Evolutionary conservation across 257 asterid species (phyloP).

Genomic region (Forsythia viridissima): DNA sequence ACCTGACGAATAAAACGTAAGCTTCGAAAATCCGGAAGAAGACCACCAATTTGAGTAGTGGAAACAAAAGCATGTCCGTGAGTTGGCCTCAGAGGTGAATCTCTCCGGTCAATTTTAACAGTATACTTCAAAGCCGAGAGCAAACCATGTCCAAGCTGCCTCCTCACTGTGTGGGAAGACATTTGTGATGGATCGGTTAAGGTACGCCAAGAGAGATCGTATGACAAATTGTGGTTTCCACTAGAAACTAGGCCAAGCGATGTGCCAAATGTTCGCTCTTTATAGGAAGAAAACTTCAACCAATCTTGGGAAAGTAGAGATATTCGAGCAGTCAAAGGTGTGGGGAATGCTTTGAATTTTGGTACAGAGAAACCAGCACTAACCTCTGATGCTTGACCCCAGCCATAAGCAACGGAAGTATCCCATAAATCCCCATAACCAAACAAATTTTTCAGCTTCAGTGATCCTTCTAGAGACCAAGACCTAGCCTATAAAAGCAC

Average conservation of each 20-base stretch:
- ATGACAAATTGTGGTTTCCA: conserved; percentile 72
- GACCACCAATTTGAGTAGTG: conserved; percentile 82
- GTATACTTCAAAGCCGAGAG: conserved; percentile 75
- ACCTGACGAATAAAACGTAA: conserved; percentile 92
- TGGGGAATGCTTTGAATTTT: conserved; percentile 58
- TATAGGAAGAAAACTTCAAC: conserved; percentile 89
- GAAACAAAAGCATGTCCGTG: conserved; percentile 84
- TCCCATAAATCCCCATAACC: conserved; percentile 98
- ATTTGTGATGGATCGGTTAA: conserved; percentile 86
- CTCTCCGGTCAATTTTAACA: conserved; percentile 72
- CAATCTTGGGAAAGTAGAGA: conserved; percentile 89
- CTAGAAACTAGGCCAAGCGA: conserved; percentile 70
- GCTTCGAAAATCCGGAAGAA: conserved; percentile 80
- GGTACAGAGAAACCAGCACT: conserved; percentile 83
- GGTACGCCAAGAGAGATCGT: conserved; percentile 86
- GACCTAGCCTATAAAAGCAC: conserved; percentile 73
- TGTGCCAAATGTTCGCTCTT: conserved; percentile 76
- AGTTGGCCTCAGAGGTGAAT: conserved; percentile 84
- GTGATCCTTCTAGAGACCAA: conserved; percentile 74
- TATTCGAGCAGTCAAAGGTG: conserved; percentile 74
- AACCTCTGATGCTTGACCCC: conserved; percentile 77
- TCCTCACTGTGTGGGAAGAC: conserved; percentile 84
- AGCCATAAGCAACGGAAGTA: conserved; percentile 81
- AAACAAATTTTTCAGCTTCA: conserved; percentile 74
- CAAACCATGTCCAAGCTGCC: conserved; percentile 93